Evolutionary conservation across 306 rosid genomes (phyloP).

Genomic region (Inga laurina): DNA sequence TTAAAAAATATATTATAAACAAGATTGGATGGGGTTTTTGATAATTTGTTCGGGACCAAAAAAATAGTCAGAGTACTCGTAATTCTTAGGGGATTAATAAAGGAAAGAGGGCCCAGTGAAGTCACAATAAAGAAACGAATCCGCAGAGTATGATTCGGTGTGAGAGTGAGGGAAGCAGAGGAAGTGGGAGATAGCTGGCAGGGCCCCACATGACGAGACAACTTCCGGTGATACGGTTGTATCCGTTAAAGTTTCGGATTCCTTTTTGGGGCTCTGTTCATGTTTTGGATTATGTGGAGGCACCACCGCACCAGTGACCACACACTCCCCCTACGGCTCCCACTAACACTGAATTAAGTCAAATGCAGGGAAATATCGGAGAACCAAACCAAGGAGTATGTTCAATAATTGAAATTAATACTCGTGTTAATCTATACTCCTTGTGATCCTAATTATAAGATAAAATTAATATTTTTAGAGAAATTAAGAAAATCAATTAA

Average conservation of each 20-base stretch:
- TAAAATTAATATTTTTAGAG: too few species aligned
- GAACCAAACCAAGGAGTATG: not conserved
- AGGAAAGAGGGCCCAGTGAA: not conserved
- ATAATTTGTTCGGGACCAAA: too few species aligned
- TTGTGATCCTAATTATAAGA: too few species aligned
- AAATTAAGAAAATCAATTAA: too few species aligned
- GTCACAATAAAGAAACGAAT: not conserved
- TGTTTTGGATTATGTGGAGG: not conserved
- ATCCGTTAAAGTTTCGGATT: not conserved
- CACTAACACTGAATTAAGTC: not conserved
- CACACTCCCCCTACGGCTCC: not conserved
- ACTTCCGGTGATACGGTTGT: not conserved
- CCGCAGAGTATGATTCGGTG: slow-evolving; percentile 20
- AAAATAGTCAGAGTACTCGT: too few species aligned
- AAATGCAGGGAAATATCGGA: not conserved
- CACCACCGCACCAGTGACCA: not conserved
- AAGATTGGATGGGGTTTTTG: too few species aligned
- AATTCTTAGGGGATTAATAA: too few species aligned
- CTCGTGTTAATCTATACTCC: too few species aligned
- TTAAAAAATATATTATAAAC: too few species aligned
- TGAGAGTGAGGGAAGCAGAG: not conserved
- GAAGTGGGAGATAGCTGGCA: slow-evolving; percentile 41
- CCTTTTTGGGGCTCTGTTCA: not conserved
- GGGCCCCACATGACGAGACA: slow-evolving; percentile 12
- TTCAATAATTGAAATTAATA: too few species aligned